Evolutionary conservation across 805 yeast species (phyloP).

Genomic region (Barnettozyma salicaria): DNA sequence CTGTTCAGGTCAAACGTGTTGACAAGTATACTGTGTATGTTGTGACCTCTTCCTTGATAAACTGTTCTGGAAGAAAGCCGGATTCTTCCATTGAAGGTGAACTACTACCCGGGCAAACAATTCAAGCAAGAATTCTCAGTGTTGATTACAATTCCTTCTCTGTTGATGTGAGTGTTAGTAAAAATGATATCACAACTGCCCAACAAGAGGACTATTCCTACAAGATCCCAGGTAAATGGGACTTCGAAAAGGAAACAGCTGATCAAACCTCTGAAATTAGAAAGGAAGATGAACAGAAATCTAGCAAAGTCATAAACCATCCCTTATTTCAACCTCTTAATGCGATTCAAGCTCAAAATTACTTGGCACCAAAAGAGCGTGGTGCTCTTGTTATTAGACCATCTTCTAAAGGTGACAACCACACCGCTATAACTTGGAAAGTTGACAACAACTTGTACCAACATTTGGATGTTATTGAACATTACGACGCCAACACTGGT

Average conservation of each 20-base stretch:
- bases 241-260: constrained; percentile 62
- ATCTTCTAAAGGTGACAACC: constrained; percentile 83
- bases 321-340: constrained; percentile 83
- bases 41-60: constrained; percentile 54
- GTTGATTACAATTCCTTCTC: constrained; percentile 71
- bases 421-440: constrained; percentile 93
- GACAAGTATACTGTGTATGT: constrained; percentile 39
- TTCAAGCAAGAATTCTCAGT: constrained; percentile 70
- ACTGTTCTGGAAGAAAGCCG: constrained; percentile 50
- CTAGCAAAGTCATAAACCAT: constrained; percentile 77
- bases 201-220: constrained; percentile 29
- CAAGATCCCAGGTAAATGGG: constrained; percentile 71
- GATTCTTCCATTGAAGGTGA: constrained; percentile 39
- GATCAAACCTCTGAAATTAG: constrained; percentile 55
- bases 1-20: constrained; percentile 67
- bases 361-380: constrained; percentile 76
- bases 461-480: constrained; percentile 82
- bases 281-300: constrained; percentile 58
- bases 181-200: constrained; percentile 53
- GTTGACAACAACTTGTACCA: constrained; percentile 87
- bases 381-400: constrained; percentile 96
- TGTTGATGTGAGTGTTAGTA: constrained; percentile 67
- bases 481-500: constrained; percentile 17
- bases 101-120: constrained; percentile 66
- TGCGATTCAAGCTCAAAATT: constrained; percentile 86